Percentiles rank a stretch among this genome's conserved stretches.
Evolutionary conservation across 345 rosid species (phyloP).

Genomic region (Gossypium bickii): DNA sequence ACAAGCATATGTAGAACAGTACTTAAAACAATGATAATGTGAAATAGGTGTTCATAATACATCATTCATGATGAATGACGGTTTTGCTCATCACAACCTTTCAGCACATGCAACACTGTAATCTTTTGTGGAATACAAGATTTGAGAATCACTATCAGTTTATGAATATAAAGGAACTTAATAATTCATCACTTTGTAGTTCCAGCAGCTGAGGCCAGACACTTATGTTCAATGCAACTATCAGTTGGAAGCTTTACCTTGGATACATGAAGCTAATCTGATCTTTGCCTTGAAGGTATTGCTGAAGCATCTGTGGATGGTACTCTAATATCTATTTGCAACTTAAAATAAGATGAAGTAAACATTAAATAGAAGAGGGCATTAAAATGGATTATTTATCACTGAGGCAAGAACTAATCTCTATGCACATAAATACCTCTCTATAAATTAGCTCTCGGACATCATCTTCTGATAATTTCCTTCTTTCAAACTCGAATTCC

Average conservation of each 20-base stretch:
- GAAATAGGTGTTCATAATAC: too few species aligned
- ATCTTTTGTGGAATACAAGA: neutral
- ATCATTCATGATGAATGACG: too few species aligned
- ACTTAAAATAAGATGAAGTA: constrained; percentile 15
- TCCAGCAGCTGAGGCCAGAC: neutral
- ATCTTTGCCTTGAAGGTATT: constrained; percentile 70
- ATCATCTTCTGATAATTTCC: constrained; percentile 73
- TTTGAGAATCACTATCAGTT: neutral
- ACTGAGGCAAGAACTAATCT: constrained; percentile 6
- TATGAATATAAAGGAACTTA: neutral
- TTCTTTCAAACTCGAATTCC: constrained; percentile 86
- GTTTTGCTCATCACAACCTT: neutral
- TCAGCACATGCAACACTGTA: neutral
- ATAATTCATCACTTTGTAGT: neutral
- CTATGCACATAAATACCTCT: constrained; percentile 51
- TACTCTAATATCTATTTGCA: constrained; percentile 79
- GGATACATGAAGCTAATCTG: constrained; percentile 84
- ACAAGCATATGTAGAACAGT: neutral
- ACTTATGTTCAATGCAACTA: neutral
- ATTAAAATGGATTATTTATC: constrained; percentile 8
- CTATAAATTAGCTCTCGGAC: constrained; percentile 86
- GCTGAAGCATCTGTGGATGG: constrained; percentile 74
- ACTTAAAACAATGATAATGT: too few species aligned
- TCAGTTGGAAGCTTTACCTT: constrained; percentile 43
- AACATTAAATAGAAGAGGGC: neutral